These are phyloP conservation scores for Phyllosticta citribraziliensis DNA, from an alignment of 2,329 filamentous ascomycete species.

Conservation along the genomic window DNA sequence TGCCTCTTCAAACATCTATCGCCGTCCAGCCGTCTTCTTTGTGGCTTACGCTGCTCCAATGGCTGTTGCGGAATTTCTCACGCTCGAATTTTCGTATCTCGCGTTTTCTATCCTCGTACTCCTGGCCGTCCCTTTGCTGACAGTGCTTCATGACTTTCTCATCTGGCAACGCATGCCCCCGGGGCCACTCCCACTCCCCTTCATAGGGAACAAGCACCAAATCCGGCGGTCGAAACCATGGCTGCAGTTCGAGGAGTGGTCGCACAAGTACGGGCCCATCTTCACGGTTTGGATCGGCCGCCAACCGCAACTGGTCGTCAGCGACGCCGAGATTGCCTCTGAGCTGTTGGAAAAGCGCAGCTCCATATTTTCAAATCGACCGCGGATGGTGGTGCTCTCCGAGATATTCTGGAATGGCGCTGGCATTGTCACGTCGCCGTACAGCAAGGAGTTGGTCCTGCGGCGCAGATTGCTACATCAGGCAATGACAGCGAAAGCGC, in stretches of 20 bases:
- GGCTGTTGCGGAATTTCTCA: not conserved
- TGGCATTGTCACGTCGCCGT: constrained; percentile 39
- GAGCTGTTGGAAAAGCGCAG: constrained; percentile 39
- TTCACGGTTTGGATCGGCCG: constrained; percentile 41
- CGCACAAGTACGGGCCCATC: constrained; percentile 36
- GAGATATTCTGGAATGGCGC: constrained; percentile 36
- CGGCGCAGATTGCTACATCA: constrained; percentile 35
- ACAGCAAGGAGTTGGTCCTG: constrained; percentile 38
- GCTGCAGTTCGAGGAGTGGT: constrained; percentile 35
- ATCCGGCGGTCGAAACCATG: constrained; percentile 22
- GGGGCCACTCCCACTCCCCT: constrained; percentile 37
- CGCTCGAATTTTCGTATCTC: not conserved
- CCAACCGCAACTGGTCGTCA: constrained; percentile 36
- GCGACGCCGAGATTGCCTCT: constrained; percentile 33
- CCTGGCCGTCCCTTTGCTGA: not conserved
- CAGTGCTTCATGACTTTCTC: constrained; percentile 22
- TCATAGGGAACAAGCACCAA: constrained; percentile 31
- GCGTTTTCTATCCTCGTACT: not conserved
- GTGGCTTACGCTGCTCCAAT: not conserved
- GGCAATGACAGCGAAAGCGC: constrained; percentile 35
- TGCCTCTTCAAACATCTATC: not conserved
- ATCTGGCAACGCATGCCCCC: constrained; percentile 35
- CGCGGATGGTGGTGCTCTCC: constrained; percentile 36
- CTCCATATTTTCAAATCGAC: constrained; percentile 36
- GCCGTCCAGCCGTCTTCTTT: not conserved